These are phyloP conservation scores for Apiosordaria backusii DNA, from an alignment of 495 filamentous ascomycete species.

Conservation along the genomic window DNA sequence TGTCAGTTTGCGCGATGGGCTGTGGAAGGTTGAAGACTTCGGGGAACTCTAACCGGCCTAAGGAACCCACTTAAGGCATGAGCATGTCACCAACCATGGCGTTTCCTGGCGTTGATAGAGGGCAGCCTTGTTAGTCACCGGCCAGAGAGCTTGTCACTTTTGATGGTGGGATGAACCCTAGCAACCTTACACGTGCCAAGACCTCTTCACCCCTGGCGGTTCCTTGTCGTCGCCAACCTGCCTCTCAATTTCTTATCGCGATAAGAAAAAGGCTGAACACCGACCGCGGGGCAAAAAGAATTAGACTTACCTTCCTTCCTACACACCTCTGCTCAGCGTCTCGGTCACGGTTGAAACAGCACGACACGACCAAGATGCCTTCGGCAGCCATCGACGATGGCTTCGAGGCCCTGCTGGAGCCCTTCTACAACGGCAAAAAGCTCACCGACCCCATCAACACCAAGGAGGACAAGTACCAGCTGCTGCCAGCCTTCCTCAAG, in stretches of 20 bases:
- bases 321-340: not conserved
- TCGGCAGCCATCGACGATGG: slow-evolving; percentile 45
- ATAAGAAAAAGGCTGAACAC: slow-evolving; percentile 12
- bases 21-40: not conserved
- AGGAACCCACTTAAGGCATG: not conserved
- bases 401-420: slow-evolving; percentile 87
- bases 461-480: slow-evolving; percentile 90
- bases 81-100: not conserved
- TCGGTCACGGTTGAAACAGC: slow-evolving; percentile 17
- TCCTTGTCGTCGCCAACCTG: slow-evolving; percentile 23
- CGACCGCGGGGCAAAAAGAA: slow-evolving; percentile 27
- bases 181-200: not conserved
- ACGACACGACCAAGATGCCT: slow-evolving; percentile 34
- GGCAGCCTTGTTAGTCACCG: no score
- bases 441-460: slow-evolving; percentile 91
- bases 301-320: slow-evolving; percentile 6
- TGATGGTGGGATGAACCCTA: not conserved
- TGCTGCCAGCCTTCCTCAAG: slow-evolving; percentile 92
- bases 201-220: not conserved
- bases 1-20: slow-evolving; percentile 13
- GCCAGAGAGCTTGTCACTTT: no score
- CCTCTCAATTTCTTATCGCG: slow-evolving; percentile 16
- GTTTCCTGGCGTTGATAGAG: not conserved
- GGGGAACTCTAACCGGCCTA: not conserved
- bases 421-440: slow-evolving; percentile 93